Evolutionary conservation across 2,329 filamentous ascomycete species (phyloP), one percentile per base, ranked within the genome.

Genomic region (Penicillium sp.): DNA sequence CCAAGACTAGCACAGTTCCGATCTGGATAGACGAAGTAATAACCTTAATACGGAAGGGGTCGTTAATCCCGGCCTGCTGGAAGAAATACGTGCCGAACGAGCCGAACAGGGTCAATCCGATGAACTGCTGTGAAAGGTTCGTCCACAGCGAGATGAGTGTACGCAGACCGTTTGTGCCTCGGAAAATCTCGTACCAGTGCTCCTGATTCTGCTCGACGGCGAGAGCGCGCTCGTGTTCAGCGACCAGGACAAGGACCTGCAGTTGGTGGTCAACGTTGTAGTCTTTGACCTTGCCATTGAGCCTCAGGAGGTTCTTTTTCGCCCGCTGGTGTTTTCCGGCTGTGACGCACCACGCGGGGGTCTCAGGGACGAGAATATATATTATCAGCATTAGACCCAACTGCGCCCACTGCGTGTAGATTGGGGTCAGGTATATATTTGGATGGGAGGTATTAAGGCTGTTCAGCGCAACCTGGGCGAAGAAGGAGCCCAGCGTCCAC

Each of bases 21-120:
- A 62, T 58, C 17, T 62, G 55, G n/a, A 62, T 62, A 3, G 55
- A 58, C 29, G 60, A 61, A 38, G 54, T 52, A 44, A 61, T 66
- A 23, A 56, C 46, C 7, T 58, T 66, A 8, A 64, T 52, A 11
- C 52, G 46, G 31, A 62, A 62, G 8, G 59, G 66, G 44, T 65
- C 64, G 1, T 52, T 49, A 15, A 67, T 19, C 13, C 66, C 62
- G 8, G 66, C 64, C 17, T 66, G 64, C 59, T 62, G 62, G 44
- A 67, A 67, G 57, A 67, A 67, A n/a, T 67, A 67, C n/a, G 64
- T 66, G 4, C 64, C 64, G 51, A 65, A 68, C 3, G 63, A 64
- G 5, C 62, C 59, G 15, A 67, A 66, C 19, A 66, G 52, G 31
- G 59, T 65, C 3, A 67, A 57, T 8, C 66, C 64, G 50, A 63